Evolutionary conservation across 2,329 filamentous ascomycete species (phyloP), one percentile per base, ranked within the genome.

Genomic region (Acephala macrosclerotiorum): DNA sequence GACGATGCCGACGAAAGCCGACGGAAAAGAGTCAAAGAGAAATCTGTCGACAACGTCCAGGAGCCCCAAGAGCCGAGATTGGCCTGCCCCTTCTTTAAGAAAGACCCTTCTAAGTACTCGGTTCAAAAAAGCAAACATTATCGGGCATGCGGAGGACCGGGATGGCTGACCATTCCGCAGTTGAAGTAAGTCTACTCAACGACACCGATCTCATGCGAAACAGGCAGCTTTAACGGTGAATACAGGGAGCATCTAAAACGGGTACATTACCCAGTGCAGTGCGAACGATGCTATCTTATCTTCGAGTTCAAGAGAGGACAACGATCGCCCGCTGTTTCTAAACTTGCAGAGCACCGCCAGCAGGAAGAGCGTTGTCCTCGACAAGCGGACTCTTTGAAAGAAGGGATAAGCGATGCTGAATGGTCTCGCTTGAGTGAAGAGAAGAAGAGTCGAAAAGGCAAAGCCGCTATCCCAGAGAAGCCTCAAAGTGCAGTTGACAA

Each of bases 211-310:
- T 42, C 40, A 6, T 42, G 16, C 16, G 14, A 18, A 42, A 42
- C n/a, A 18, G 12, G 2, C 38, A 6, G 9, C 45, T 45, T 49
- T 65, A 25, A 35, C 38, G 22, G 51, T n/a, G 25, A 11, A 65
- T 58, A 8, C 14, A 65, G 63, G 35, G 63, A 65, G 45, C 58
- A 65, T 65, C 26, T 65, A 7, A 33, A 58, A 38, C 58, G 63
- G 20, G 58, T 58, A 55, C 58, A 65, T 38, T 49, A 49, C 40
- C 63, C 63, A 16, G 58, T 65, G n/a, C 58, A 65, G 51, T 65
- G 63, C 57, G 36, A 8, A 22, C 47, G 47, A 33, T 65, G 63
- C 49, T 65, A 65, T 60, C 14, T 11, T 4, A 40, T 25, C 16
- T 65, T 65, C n/a, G 6, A 16, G n/a, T 42, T 42, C 40, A 42